Evolutionary conservation across 2,329 filamentous ascomycete genomes (phyloP), one percentile per base, ranked within the genome.

Genomic region (Plenodomus tracheiphilus): DNA sequence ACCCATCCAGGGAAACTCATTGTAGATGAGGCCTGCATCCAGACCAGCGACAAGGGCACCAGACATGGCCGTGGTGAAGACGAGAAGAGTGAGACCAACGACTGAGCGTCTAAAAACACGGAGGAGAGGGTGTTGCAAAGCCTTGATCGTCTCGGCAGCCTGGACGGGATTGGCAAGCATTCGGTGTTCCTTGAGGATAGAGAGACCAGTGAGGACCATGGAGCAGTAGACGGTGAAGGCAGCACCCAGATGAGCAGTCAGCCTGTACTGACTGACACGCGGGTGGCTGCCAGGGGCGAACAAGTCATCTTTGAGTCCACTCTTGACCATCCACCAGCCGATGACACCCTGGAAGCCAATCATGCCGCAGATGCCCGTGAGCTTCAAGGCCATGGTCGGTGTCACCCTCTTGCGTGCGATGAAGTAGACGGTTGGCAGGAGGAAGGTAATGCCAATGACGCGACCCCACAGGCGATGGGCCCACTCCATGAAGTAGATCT

Each of bases 401-500:
- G 89, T 88, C 39, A 97, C 92, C 53, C 85, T 84, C 58, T 88
- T 85, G 37, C 88, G 85, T 17, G 87, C 86, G 66, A 97, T 83
- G 68, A 97, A 95, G 79, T 96, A 97, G 47, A 87, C 74, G 7
- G 93, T 89, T 1, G 94, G 94, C 1, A 97, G 68, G 40, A 96
- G 85, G 73, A 97, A 97, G 42, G 90, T 88, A 54, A 97, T 74
- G 50, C 94, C 94, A 49, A 99, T 89, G 62, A 96, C 81, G 57
- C 94, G 87, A 39, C 94, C 94, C 92, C 94, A 97, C 46, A 97
- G 81, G 22, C 94, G 85, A 74, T 99, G 94, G 37, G 87, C 85
- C 94, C 94, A 99, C 79, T 99, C 94, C 94, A 97, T 97, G 74
- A 88, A 99, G 81, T 97, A 99, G 60, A 99, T 99, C 71, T 94